Evolutionary conservation across 1,139 yeast species (phyloP).

Genomic region (Pichia inconspicua): DNA sequence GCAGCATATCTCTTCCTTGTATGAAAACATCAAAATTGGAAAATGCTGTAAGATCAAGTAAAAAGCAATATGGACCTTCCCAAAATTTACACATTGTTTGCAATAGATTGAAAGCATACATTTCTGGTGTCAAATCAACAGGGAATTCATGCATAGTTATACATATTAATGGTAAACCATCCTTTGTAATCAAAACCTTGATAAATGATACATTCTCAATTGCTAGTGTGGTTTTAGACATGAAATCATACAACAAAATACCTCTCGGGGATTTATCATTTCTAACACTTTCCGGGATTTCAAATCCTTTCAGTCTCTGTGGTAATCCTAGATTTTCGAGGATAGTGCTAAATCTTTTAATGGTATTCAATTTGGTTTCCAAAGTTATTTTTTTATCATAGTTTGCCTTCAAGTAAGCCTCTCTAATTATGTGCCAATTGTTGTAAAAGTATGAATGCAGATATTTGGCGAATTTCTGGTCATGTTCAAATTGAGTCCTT

Average conservation of each 20-base stretch:
- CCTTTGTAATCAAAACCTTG: conserved; percentile 58
- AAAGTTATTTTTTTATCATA: conserved; percentile 17
- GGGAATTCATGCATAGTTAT: conserved; percentile 40
- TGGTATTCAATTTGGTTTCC: conserved; percentile 22
- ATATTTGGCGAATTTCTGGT: conserved; percentile 29
- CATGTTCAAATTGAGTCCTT: not conserved
- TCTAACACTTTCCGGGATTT: conserved; percentile 45
- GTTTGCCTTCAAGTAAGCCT: conserved; percentile 17
- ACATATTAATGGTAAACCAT: conserved; percentile 66
- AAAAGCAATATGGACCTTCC: conserved; percentile 57
- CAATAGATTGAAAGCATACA: conserved; percentile 52
- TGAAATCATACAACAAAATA: conserved; percentile 58
- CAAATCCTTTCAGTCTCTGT: conserved; percentile 39
- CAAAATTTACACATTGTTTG: conserved; percentile 69
- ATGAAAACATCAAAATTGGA: conserved; percentile 25
- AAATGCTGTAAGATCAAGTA: conserved; percentile 66
- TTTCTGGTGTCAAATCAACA: conserved; percentile 43
- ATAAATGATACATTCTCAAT: conserved; percentile 45
- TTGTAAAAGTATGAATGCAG: conserved; percentile 61
- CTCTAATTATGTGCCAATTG: conserved; percentile 50
- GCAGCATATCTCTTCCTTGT: conserved; percentile 28
- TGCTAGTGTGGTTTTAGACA: conserved; percentile 58
- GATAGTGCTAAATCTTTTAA: conserved; percentile 27
- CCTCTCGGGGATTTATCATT: conserved; percentile 39
- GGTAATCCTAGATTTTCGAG: conserved; percentile 37